Conservation (phyloP, 2,329 filamentous ascomycete species). For the Leptographium lundbergii region DNA sequence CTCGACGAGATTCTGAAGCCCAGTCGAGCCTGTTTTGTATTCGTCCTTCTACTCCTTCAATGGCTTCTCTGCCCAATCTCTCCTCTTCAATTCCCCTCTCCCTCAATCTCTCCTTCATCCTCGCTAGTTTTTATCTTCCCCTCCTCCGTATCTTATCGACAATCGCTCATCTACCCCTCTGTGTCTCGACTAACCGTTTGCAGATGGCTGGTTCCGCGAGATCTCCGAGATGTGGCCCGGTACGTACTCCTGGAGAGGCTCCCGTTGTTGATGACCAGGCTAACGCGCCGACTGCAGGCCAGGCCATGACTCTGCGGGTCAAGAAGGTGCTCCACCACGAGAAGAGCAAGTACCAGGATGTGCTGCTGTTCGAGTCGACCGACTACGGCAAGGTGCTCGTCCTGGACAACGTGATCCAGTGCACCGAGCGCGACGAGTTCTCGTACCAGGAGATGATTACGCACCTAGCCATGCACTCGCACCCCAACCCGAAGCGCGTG, state of each 20-base stretch:
- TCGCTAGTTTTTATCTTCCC: conserved; percentile 8
- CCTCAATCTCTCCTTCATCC: not conserved
- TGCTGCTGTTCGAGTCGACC: conserved; percentile 96
- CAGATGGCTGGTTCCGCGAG: conserved; percentile 99
- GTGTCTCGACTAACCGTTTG: not conserved
- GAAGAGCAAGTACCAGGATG: conserved; percentile 98
- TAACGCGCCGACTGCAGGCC: conserved; percentile 38
- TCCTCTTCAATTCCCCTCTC: conserved; percentile 1
- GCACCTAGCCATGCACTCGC: conserved; percentile 94
- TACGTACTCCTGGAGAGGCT: conserved; percentile 18
- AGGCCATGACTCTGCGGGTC: conserved; percentile 97
- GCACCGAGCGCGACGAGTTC: conserved; percentile 97
- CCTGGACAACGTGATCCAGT: conserved; percentile 97
- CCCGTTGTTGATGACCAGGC: not conserved
- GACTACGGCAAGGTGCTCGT: conserved; percentile 94
- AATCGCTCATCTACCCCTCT: conserved; percentile 9
- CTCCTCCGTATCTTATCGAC: conserved; percentile 6
- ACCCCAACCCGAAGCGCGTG: conserved; percentile 96
- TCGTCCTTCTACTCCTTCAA: not conserved
- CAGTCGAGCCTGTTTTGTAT: too few relatives aligned
- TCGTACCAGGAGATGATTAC: conserved; percentile 99
- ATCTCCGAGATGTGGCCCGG: conserved; percentile 96
- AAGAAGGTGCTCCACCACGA: conserved; percentile 98
- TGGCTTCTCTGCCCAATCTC: not conserved
- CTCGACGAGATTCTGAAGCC: too few relatives aligned